Percentiles rank a stretch among this genome's conserved stretches.
Evolutionary conservation across 2,329 filamentous ascomycete species (phyloP).

Genomic region (Pseudogymnoascus sp.): DNA sequence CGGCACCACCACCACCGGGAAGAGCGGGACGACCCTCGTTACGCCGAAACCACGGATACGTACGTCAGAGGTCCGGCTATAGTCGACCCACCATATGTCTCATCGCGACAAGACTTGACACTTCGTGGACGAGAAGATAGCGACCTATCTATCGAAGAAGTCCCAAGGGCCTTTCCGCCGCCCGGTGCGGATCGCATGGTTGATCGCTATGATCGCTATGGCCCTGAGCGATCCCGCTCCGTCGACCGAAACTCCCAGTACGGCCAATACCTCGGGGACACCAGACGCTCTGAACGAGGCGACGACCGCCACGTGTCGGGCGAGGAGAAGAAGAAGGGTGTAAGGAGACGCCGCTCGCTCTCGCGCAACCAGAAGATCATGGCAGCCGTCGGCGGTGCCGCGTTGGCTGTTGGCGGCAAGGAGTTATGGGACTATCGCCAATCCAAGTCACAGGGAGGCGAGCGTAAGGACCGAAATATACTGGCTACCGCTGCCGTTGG

Average conservation of each 20-base stretch:
- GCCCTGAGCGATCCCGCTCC: slow-evolving; percentile 54
- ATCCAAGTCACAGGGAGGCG: slow-evolving; percentile 38
- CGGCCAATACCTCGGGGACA: slow-evolving; percentile 49
- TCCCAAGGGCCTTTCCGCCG: slow-evolving; percentile 76
- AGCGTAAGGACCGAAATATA: slow-evolving; percentile 47
- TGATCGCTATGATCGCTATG: slow-evolving; percentile 28
- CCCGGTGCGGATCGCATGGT: slow-evolving; percentile 37
- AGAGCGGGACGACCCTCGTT: slow-evolving; percentile 46
- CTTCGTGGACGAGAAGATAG: slow-evolving; percentile 63
- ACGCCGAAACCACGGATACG: slow-evolving; percentile 39
- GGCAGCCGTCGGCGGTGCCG: slow-evolving; percentile 57
- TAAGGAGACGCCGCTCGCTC: slow-evolving; percentile 43
- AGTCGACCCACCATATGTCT: slow-evolving; percentile 23
- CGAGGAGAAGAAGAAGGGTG: slow-evolving; percentile 52
- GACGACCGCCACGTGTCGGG: slow-evolving; percentile 43
- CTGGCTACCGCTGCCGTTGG: slow-evolving; percentile 54
- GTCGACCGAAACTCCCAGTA: slow-evolving; percentile 55
- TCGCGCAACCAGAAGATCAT: slow-evolving; percentile 60
- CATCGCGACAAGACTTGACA: slow-evolving; percentile 46
- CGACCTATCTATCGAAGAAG: slow-evolving; percentile 70
- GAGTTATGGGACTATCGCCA: slow-evolving; percentile 59
- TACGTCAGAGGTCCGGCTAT: slow-evolving; percentile 25
- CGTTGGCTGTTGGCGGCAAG: slow-evolving; percentile 58
- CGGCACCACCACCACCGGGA: slow-evolving; percentile 19
- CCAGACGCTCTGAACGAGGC: slow-evolving; percentile 40